These are phyloP conservation scores for Fusarium oligoseptatum DNA, from an alignment of 2,329 filamentous ascomycete species.

Conservation along the genomic window DNA sequence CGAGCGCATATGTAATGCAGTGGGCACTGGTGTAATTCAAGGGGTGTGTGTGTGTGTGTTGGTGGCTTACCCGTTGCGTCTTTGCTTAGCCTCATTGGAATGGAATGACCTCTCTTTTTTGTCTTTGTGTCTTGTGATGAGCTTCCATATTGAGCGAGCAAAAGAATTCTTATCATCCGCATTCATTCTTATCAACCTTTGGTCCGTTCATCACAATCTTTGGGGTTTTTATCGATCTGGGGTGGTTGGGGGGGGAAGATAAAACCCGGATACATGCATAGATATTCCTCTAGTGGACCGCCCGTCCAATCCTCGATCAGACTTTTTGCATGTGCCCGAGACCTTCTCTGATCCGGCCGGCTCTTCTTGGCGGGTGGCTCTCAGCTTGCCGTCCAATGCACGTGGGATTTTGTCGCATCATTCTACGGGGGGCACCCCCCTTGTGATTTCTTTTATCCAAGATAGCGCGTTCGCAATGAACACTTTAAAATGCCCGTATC, in stretches of 20 bases:
- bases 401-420: constrained; percentile 15
- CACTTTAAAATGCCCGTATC: not conserved
- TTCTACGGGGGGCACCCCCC: constrained; percentile 8
- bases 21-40: not conserved
- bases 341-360: not conserved
- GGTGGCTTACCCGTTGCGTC: not conserved
- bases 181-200: not conserved
- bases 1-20: not conserved
- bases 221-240: not conserved
- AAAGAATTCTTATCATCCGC: not conserved
- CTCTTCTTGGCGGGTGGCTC: constrained; percentile 5
- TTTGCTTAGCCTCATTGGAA: not conserved
- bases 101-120: not conserved
- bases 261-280: not conserved
- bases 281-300: not conserved
- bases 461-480: not conserved
- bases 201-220: not conserved
- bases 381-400: constrained; percentile 20
- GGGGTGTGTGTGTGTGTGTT: not conserved
- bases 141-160: not conserved
- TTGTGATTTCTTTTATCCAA: constrained; percentile 11
- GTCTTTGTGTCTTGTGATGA: not conserved
- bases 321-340: constrained; percentile 23
- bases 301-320: constrained; percentile 26
- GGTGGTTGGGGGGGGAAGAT: not conserved